Evolutionary conservation across 345 rosid species (phyloP).

Genomic region (Sisymbrium altissimum): DNA sequence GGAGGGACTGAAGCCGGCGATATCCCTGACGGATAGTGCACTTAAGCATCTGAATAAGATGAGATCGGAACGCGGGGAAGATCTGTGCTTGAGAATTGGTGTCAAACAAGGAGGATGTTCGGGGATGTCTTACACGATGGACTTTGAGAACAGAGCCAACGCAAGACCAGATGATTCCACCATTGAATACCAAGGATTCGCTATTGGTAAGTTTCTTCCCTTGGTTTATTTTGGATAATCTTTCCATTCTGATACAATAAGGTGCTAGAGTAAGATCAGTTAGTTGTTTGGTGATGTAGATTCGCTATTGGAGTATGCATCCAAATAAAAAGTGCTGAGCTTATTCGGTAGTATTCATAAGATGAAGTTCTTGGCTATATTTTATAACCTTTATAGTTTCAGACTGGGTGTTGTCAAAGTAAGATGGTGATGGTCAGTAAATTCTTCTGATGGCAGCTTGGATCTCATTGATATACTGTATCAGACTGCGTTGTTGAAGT

Average conservation of each 20-base stretch:
- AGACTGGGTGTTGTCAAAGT: not conserved
- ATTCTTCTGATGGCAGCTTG: not conserved
- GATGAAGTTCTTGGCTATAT: not conserved
- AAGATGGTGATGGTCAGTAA: not conserved
- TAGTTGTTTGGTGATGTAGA: not conserved
- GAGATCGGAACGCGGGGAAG: conserved; percentile 65
- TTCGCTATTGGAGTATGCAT: not conserved
- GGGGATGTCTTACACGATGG: conserved; percentile 97
- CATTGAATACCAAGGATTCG: conserved; percentile 70
- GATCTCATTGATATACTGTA: not conserved
- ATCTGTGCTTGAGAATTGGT: conserved; percentile 88
- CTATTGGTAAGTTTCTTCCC: conserved; percentile 51
- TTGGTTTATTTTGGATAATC: not conserved
- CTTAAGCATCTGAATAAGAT: conserved; percentile 79
- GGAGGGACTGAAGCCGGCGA: conserved; percentile 71
- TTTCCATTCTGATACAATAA: not conserved
- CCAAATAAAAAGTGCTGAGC: not conserved
- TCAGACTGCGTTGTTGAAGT: not conserved
- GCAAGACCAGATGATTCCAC: conserved; percentile 78
- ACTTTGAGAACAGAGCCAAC: conserved; percentile 63
- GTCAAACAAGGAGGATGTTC: conserved; percentile 96
- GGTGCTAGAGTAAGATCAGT: not conserved
- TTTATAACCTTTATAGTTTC: not conserved
- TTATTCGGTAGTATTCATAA: not conserved
- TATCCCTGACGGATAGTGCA: conserved; percentile 67